phyloP scores from a whole-genome alignment of 805 yeast species.

The Brettanomyces nanus region DNA sequence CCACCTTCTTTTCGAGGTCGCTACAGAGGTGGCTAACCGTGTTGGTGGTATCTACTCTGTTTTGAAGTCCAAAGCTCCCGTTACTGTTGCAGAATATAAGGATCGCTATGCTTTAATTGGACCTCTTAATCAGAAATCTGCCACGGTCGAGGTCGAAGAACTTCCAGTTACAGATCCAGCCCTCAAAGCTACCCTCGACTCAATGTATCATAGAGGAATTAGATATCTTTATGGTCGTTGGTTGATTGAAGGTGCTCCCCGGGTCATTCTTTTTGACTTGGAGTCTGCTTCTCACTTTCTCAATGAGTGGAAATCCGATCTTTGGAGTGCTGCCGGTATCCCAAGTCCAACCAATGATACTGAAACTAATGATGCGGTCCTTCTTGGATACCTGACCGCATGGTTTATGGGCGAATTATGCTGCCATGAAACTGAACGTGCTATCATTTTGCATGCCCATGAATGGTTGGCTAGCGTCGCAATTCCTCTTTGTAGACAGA shows the following conservation, averaged over 20 bases:
- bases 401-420: conserved; percentile 96
- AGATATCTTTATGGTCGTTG: conserved; percentile 85
- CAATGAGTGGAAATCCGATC: conserved; percentile 90
- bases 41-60: conserved; percentile 98
- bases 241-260: conserved; percentile 96
- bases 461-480: conserved; percentile 99
- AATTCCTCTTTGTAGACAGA: conserved; percentile 81
- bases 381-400: conserved; percentile 87
- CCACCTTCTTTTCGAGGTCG: conserved; percentile 85
- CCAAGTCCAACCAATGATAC: conserved; percentile 87
- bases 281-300: conserved; percentile 61
- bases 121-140: conserved; percentile 67
- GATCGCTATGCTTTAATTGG: conserved; percentile 84
- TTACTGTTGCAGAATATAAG: conserved; percentile 87
- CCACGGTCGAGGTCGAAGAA: conserved; percentile 77
- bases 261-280: conserved; percentile 82
- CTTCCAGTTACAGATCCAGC: conserved; percentile 38
- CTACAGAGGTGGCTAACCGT: conserved; percentile 95
- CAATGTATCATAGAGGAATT: conserved; percentile 80
- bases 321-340: conserved; percentile 86
- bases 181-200: conserved; percentile 55
- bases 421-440: conserved; percentile 74
- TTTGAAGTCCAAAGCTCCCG: conserved; percentile 92
- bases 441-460: conserved; percentile 90
- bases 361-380: conserved; percentile 88